Evolutionary conservation across 139 green algal genomes (phyloP), one percentile per base, ranked within the genome.

Genomic region (Eudorina sp.): DNA sequence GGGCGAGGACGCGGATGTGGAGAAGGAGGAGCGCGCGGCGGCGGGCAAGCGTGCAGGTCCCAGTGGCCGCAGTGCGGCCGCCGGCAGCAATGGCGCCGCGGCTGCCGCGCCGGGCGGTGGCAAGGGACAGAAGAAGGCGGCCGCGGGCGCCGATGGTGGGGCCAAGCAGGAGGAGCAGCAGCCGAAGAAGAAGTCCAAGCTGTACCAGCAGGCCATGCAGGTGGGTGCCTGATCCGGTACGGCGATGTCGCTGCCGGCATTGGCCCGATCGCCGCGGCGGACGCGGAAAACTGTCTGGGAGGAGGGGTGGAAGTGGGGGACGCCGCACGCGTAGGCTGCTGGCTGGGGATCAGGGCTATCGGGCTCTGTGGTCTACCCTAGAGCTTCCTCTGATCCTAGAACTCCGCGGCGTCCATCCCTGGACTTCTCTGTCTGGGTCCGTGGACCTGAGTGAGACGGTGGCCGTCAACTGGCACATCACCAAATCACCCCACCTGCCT

Each of bases 31-130:
- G 80, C 76, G 76, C 21, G 53, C 51, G 23, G 76, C 53, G 34
- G 76, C 45, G 13, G 58, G 40, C 53, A 68, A 86, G 80, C 27
- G 81, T 58, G 53, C 82, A 1, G 83, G 87, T 29, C 34, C 58
- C 4, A 74, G 86, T 36, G 60, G 76, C 7, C 85, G 86, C 21
- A 27, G 16, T 29, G 68, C 36, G 40, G 70, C 70, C 19, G 70
- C 4, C 43, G 85, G 46, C 75, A 41, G 45, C 36, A 73, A 2
- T n/a, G 72, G n/a, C n/a, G 34, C 29, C 53, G 14, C 53, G 85
- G 34, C n/a, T n/a, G n/a, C n/a, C n/a, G n/a, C 74, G 43, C n/a
- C 40, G 36, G 29, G 18, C 21, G 46, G 77, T 19, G 40, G 43
- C 41, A 21, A 74, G 25, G 40, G 29, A 38, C 16, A 90, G 45